A percentile compares a stretch with the other conserved stretches of the same genome.
Evolutionary conservation across 345 rosid species (phyloP).

Genomic region (Rhodomyrtus tomentosa): DNA sequence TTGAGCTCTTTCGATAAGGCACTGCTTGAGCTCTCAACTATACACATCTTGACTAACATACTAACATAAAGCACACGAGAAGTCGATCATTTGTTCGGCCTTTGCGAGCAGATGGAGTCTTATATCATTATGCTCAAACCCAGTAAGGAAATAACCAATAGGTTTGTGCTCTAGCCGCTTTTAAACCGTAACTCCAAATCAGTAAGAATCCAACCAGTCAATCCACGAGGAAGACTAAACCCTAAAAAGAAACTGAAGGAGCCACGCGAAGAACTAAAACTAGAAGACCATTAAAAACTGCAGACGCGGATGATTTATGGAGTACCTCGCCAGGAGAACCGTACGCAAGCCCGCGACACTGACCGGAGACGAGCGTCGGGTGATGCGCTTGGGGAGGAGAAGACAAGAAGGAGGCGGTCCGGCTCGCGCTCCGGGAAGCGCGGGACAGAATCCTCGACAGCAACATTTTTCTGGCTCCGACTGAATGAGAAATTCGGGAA

Average conservation of each 20-base stretch:
- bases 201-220: neutral
- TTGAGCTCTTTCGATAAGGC: slow-evolving; percentile 1
- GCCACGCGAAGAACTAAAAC: neutral
- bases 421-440: slow-evolving; percentile 31
- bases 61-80: neutral
- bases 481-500: neutral
- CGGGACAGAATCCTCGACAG: slow-evolving; percentile 42
- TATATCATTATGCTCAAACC: neutral
- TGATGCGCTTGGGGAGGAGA: slow-evolving; percentile 10
- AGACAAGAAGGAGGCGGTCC: slow-evolving; percentile 29
- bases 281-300: neutral
- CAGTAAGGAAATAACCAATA: neutral
- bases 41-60: neutral
- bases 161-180: neutral
- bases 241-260: neutral
- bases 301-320: neutral
- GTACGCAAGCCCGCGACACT: slow-evolving; percentile 21
- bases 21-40: neutral
- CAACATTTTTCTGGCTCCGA: slow-evolving; percentile 18
- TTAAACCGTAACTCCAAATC: neutral
- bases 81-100: neutral
- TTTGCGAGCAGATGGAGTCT: neutral
- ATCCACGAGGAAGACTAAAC: neutral
- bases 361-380: slow-evolving; percentile 13
- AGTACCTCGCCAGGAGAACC: slow-evolving; percentile 27